Conservation (phyloP, 2,329 filamentous ascomycete species). For the Dendrostoma leiphaemia region DNA sequence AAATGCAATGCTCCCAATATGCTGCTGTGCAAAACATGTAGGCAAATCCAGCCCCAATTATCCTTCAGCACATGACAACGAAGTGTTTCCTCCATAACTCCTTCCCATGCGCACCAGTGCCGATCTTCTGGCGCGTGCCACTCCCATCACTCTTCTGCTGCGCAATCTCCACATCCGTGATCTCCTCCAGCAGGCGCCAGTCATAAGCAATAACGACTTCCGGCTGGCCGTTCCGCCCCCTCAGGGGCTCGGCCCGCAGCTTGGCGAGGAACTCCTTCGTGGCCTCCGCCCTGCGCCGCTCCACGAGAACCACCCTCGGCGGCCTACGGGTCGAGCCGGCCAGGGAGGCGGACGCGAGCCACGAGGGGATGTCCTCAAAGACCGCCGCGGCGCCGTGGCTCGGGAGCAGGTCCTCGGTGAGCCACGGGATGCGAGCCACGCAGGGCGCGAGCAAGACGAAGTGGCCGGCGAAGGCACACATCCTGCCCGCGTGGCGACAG, state of each 20-base stretch:
- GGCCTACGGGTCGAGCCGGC: slow-evolving; percentile 6
- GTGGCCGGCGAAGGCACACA: slow-evolving; percentile 37
- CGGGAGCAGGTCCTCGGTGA: slow-evolving; percentile 37
- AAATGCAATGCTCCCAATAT: not conserved
- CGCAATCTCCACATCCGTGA: slow-evolving; percentile 25
- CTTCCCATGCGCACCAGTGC: slow-evolving; percentile 14
- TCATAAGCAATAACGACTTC: slow-evolving; percentile 34
- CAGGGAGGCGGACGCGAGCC: slow-evolving; percentile 1
- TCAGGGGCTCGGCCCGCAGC: slow-evolving; percentile 24
- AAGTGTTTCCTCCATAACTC: slow-evolving; percentile 25
- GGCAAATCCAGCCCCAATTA: not conserved
- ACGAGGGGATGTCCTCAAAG: slow-evolving; percentile 26
- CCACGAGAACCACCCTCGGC: slow-evolving; percentile 32
- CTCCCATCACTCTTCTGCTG: slow-evolving; percentile 22
- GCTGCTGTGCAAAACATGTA: not conserved
- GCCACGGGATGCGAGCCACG: slow-evolving; percentile 34
- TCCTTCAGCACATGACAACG: slow-evolving; percentile 21
- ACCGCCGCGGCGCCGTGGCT: slow-evolving; percentile 40
- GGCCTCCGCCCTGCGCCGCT: slow-evolving; percentile 27
- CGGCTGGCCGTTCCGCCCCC: slow-evolving; percentile 23
- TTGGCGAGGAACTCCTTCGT: slow-evolving; percentile 28
- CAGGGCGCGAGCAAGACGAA: slow-evolving; percentile 41
- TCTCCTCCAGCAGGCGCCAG: slow-evolving; percentile 35
- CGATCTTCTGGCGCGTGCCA: slow-evolving; percentile 6
- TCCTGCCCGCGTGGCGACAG: slow-evolving; percentile 32